These are phyloP conservation scores for Grammothele lineata DNA, from an alignment of 768 basidiomycete species.

Conservation along the genomic window DNA sequence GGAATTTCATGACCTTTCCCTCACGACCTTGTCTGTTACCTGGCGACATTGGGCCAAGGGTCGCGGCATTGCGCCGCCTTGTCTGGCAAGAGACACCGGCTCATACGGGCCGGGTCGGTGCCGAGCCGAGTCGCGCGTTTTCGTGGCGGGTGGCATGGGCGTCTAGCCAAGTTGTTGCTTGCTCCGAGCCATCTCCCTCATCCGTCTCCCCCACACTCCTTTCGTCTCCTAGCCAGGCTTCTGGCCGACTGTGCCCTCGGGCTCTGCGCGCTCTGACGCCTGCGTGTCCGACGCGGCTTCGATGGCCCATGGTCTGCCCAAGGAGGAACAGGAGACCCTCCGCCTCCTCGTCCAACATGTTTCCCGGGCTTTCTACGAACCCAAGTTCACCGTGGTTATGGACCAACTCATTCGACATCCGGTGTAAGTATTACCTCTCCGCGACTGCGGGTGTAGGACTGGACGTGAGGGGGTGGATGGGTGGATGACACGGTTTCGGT, in stretches of 20 bases:
- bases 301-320: conserved; percentile 37
- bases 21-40: too few relatives aligned
- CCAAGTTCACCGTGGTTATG: conserved; percentile 85
- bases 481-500: conserved; percentile 9
- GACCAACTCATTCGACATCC: conserved; percentile 91
- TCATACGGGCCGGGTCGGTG: too few relatives aligned
- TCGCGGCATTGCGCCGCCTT: too few relatives aligned
- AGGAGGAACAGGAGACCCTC: conserved; percentile 79
- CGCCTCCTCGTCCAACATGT: conserved; percentile 91
- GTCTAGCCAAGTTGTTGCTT: not conserved
- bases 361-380: conserved; percentile 91
- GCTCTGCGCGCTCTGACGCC: too few relatives aligned
- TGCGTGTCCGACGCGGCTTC: conserved; percentile 10
- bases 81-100: too few relatives aligned
- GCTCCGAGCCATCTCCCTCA: too few relatives aligned
- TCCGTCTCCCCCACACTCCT: not conserved
- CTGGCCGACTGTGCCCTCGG: too few relatives aligned
- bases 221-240: not conserved
- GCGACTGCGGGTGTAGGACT: too few relatives aligned
- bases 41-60: too few relatives aligned
- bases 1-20: too few relatives aligned
- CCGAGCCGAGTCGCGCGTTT: conserved; percentile 1
- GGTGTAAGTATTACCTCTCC: conserved; percentile 69
- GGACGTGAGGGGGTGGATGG: not conserved
- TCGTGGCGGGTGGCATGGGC: not conserved